Evolutionary conservation across 129 eudicot species (phyloP), one percentile per base, ranked within the genome.

Genomic region (Mikania micrantha): DNA sequence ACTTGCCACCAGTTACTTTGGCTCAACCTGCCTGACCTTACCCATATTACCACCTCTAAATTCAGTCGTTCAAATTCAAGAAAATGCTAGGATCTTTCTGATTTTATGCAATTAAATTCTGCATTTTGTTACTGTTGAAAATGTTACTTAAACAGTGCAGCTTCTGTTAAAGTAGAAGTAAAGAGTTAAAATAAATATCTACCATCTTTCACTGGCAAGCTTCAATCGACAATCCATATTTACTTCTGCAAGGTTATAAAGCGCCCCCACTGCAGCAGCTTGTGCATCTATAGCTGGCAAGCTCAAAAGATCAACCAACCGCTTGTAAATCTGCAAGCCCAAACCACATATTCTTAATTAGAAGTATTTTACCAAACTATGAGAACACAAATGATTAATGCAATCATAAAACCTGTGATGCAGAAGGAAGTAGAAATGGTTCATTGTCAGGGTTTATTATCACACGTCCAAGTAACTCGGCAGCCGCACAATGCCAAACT

Each of bases 201-300:
- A 94, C 99, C 99, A 94, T 87, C 97, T 74, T 69, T 94, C 99
- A 76, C 84, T 79, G 9, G 97, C 99, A 56, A 94, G 90, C 79
- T 90, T 94, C 78, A 90, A 67, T 38, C 99, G 89, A 76, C 99
- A 89, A 64, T 94, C 97, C 90, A 87, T 83, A 19, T 94, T 94
- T 31, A 94, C 80, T 76, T 94, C 99, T 28, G 90, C 90, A 78
- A 94, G 93, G 80, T 94, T 81, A 79, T 90, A 94, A 41, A 94
- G 82, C 44, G 99, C 99, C 67, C 99, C 99, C 39, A 94, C 87
- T 17, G 99, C 95, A 64, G 97, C 99, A 38, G 95, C 97, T 80
- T 94, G 99, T 64, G 99, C 93, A 68, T 94, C 97, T n/a, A 69
- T 72, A 35, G 87, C 87, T 59, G 95, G 97, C 29, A 85, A 68